phyloP scores from a whole-genome alignment of 2,329 filamentous ascomycete species.

The Curvularia eragrostidis region DNA sequence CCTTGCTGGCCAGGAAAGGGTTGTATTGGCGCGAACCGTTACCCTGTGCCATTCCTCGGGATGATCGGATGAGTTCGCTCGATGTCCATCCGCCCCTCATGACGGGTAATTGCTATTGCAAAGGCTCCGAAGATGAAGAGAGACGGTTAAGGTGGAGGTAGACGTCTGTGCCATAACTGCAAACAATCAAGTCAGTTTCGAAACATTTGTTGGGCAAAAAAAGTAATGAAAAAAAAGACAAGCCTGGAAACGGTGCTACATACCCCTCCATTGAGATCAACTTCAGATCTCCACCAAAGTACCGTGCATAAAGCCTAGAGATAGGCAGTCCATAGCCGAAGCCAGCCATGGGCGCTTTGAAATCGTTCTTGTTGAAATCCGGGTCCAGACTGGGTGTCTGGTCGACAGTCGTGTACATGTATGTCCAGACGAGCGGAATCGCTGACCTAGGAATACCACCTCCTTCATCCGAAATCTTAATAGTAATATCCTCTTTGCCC shows the following conservation, averaged over 20 bases:
- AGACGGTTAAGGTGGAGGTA: conserved; percentile 97
- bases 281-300: conserved; percentile 97
- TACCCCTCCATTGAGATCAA: conserved; percentile 99
- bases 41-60: conserved; percentile 66
- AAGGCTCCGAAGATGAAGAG: conserved; percentile 91
- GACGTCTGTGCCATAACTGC: conserved; percentile 94
- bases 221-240: background rate
- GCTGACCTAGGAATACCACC: conserved; percentile 91
- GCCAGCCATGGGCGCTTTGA: conserved; percentile 98
- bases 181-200: conserved; percentile 21
- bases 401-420: conserved; percentile 99
- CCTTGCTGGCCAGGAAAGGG: conserved; percentile 51
- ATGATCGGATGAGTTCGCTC: conserved; percentile 40
- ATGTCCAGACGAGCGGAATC: conserved; percentile 99
- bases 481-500: conserved; percentile 97
- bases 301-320: conserved; percentile 89
- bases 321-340: conserved; percentile 98
- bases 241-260: conserved; percentile 47
- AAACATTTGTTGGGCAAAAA: background rate
- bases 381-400: conserved; percentile 93
- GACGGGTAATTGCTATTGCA: conserved; percentile 92
- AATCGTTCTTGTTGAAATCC: conserved; percentile 98
- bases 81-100: conserved; percentile 73
- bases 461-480: conserved; percentile 97
- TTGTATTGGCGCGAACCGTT: conserved; percentile 34